Evolutionary conservation across 306 rosid genomes (phyloP).

Genomic region (Quercus glauca): DNA sequence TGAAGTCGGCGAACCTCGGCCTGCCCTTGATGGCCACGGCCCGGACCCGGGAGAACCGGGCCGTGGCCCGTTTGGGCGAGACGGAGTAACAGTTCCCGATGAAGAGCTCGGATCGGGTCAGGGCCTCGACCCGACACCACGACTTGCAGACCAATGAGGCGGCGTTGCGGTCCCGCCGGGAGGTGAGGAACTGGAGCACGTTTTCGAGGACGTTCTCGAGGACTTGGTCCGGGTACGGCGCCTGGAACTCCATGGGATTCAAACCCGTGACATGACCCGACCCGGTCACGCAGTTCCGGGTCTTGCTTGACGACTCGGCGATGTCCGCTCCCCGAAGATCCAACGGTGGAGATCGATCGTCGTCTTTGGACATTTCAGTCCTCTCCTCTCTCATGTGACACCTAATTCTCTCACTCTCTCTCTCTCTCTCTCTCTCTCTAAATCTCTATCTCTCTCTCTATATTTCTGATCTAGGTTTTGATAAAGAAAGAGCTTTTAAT

Average conservation of each 20-base stretch:
- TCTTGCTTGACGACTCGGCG: conserved; percentile 46
- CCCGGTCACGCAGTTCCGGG: conserved; percentile 45
- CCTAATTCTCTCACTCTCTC: not conserved
- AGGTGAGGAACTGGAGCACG: conserved; percentile 85
- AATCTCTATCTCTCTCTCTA: not conserved
- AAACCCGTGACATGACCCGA: conserved; percentile 28
- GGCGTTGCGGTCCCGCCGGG: conserved; percentile 82
- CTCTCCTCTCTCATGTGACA: conserved; percentile 46
- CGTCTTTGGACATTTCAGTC: conserved; percentile 59
- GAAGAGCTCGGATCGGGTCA: conserved; percentile 83
- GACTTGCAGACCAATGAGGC: conserved; percentile 95
- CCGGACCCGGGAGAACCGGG: conserved; percentile 51
- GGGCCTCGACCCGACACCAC: conserved; percentile 86
- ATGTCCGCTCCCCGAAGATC: conserved; percentile 52
- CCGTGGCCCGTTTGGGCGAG: conserved; percentile 56
- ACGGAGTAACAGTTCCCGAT: conserved; percentile 82
- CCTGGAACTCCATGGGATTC: conserved; percentile 26
- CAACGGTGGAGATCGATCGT: conserved; percentile 57
- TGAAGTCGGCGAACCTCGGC: conserved; percentile 90
- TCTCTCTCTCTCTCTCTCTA: not conserved
- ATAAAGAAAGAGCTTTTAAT: conserved; percentile 7
- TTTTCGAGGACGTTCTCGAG: conserved; percentile 87
- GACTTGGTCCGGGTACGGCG: conserved; percentile 63
- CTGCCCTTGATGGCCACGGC: conserved; percentile 70
- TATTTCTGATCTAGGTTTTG: conserved; percentile 30